Conservation (phyloP, 768 basidiomycete genomes). For the Auricularia cornea region DNA sequence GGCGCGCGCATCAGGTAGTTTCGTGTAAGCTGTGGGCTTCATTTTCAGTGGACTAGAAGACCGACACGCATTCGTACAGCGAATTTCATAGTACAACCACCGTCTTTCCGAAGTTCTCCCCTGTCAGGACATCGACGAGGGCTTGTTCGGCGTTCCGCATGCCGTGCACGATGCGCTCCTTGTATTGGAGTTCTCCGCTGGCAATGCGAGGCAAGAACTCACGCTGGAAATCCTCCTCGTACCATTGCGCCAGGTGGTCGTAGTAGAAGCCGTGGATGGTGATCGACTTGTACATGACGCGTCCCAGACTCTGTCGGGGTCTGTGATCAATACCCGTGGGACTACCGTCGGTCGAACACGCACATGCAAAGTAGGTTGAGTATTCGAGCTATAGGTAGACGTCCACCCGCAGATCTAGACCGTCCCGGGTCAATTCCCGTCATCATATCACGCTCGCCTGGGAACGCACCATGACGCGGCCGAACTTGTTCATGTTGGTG, state of each 20-base stretch:
- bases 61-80: no score
- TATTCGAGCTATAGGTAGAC: no score
- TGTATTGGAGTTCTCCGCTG: not conserved
- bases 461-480: constrained; percentile 1
- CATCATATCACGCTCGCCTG: no score
- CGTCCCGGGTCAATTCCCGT: no score
- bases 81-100: not conserved
- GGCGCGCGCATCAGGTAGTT: no score
- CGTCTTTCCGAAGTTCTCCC: not conserved
- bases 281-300: not conserved
- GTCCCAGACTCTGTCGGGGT: not conserved
- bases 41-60: no score
- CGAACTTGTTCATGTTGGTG: constrained; percentile 1
- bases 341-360: no score
- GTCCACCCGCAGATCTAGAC: no score
- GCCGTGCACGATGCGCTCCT: not conserved
- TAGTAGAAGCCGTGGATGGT: not conserved
- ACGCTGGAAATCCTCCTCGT: not conserved
- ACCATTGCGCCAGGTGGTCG: not conserved
- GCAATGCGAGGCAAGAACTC: not conserved
- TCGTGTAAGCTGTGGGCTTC: no score
- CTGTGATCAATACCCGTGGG: no score
- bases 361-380: no score
- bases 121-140: not conserved
- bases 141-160: not conserved